Conservation (phyloP, 805 yeast genomes). For the Lachancea meyersii region DNA sequence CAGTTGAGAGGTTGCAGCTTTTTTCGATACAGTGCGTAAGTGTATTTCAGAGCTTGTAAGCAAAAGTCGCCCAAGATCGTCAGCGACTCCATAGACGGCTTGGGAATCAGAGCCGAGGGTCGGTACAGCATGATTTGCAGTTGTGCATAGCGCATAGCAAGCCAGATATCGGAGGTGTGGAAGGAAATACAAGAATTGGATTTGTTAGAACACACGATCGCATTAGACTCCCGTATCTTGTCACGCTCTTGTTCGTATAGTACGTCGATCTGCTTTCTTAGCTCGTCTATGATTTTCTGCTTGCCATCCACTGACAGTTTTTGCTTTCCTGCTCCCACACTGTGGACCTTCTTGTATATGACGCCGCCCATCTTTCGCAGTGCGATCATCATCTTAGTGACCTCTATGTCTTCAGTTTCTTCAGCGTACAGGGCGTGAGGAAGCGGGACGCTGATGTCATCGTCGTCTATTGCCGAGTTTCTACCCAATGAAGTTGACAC, state of each 20-base stretch:
- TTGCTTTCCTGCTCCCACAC: conserved; percentile 36
- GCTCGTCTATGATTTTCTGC: conserved; percentile 27
- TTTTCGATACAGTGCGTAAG: conserved; percentile 40
- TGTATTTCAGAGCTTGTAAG: conserved; percentile 40
- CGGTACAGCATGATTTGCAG: conserved; percentile 42
- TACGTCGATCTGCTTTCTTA: conserved; percentile 33
- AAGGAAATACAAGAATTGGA: conserved; percentile 23
- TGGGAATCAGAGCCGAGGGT: conserved; percentile 45
- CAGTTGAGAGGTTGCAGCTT: conserved; percentile 44
- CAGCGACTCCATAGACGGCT: conserved; percentile 37
- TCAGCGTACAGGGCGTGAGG: conserved; percentile 39
- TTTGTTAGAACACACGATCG: conserved; percentile 10
- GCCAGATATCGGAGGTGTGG: conserved; percentile 33
- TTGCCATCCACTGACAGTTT: conserved; percentile 31
- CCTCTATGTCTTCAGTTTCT: conserved; percentile 37
- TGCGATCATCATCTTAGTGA: conserved; percentile 38
- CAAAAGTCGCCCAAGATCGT: conserved; percentile 42
- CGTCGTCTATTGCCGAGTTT: conserved; percentile 43
- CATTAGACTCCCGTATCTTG: conserved; percentile 21
- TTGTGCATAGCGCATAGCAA: conserved; percentile 41
- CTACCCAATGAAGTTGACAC: conserved; percentile 46
- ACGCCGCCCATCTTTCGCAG: conserved; percentile 44
- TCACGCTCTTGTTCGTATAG: conserved; percentile 23
- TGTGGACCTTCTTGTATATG: conserved; percentile 42
- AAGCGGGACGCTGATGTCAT: conserved; percentile 42